Evolutionary conservation across 441 rosid species (phyloP).

Genomic region (Syzygium syzygioides): DNA sequence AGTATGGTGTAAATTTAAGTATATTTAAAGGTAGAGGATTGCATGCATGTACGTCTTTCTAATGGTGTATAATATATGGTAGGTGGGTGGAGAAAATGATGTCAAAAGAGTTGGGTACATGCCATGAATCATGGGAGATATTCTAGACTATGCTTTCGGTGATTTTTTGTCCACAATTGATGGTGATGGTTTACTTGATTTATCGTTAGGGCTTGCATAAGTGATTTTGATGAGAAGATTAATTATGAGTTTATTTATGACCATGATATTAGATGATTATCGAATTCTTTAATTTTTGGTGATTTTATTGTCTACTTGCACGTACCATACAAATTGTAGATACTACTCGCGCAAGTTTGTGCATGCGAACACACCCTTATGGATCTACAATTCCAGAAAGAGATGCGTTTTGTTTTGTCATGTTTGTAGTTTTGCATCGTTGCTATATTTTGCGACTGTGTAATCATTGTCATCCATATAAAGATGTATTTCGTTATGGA

Average conservation of each 20-base stretch:
- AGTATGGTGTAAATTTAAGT: not conserved
- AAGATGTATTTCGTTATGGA: not conserved
- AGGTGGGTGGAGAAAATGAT: not conserved
- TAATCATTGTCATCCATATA: not conserved
- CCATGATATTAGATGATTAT: not conserved
- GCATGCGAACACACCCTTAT: no score
- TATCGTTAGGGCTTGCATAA: not conserved
- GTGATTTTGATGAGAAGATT: not conserved
- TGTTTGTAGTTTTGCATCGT: not conserved
- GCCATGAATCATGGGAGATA: not conserved
- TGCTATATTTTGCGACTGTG: rapidly evolving
- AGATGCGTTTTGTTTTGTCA: not conserved
- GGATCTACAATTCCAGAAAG: not conserved
- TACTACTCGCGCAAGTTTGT: rapidly evolving
- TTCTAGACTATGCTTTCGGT: not conserved
- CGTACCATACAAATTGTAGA: rapidly evolving
- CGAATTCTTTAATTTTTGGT: not conserved
- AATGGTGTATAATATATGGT: not conserved
- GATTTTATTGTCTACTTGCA: not conserved
- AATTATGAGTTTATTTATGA: not conserved
- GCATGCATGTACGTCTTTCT: not conserved
- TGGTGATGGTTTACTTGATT: not conserved
- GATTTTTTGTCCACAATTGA: not conserved
- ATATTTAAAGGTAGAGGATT: not conserved
- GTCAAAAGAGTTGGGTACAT: not conserved